These are phyloP conservation scores for Carex cristatella DNA, from an alignment of 176 grass and related monocot genomes.

Conservation along the genomic window DNA sequence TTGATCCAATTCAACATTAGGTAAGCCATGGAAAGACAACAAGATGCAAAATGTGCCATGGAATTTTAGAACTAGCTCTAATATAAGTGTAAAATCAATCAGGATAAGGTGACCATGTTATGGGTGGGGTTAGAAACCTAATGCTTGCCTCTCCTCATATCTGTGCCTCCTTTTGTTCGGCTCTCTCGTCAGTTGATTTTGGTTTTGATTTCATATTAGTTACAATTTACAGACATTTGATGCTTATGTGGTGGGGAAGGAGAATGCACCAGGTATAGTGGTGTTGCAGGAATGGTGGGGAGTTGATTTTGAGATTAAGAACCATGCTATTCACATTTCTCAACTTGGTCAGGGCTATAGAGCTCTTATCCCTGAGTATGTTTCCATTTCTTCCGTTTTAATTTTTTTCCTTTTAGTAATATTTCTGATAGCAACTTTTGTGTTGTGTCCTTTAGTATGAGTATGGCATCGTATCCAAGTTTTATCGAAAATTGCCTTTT, in stretches of 20 bases:
- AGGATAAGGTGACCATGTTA: no score
- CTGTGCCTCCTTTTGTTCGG: no score
- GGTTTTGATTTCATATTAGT: not conserved
- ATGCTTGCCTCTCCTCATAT: no score
- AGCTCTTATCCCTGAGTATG: constrained; percentile 93
- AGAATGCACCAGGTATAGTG: constrained; percentile 86
- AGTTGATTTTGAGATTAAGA: constrained; percentile 94
- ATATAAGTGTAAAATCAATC: no score
- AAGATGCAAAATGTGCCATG: not conserved
- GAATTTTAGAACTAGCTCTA: not conserved
- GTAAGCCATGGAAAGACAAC: not conserved
- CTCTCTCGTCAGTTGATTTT: not conserved
- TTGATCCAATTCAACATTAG: not conserved
- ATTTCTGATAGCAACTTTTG: not conserved
- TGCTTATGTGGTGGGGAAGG: constrained; percentile 87
- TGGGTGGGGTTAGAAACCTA: no score
- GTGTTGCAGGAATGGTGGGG: constrained; percentile 99
- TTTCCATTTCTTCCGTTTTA: not conserved
- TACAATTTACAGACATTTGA: constrained; percentile 63
- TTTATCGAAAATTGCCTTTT: not conserved
- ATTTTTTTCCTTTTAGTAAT: not conserved
- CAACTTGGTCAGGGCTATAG: constrained; percentile 83
- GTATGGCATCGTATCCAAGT: not conserved
- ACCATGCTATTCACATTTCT: constrained; percentile 78
- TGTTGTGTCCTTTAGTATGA: not conserved